Evolutionary conservation across 1,139 yeast genomes (phyloP).

Genomic region (Cylindricascospora bacillispora): DNA sequence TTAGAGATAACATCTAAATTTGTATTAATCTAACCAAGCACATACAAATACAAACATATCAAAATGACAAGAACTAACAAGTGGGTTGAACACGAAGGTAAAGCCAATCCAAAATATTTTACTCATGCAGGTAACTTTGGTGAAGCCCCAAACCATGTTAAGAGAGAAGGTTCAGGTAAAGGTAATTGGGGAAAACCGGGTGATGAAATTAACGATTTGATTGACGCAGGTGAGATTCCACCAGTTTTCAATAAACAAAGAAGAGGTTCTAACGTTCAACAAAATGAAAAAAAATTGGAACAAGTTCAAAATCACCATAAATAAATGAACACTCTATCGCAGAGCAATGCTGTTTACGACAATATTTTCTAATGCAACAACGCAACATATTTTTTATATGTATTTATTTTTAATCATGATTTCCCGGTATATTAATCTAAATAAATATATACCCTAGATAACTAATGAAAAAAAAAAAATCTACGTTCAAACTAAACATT

Average conservation of each 20-base stretch:
- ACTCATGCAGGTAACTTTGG: constrained; percentile 59
- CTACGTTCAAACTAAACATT: background rate
- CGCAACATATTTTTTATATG: constrained; percentile 3
- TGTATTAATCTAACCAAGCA: no score
- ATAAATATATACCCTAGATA: no score
- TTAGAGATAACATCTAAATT: no score
- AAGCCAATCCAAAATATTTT: constrained; percentile 56
- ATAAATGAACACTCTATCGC: no score
- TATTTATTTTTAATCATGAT: constrained; percentile 3
- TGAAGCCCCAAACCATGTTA: constrained; percentile 60
- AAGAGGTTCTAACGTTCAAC: constrained; percentile 34
- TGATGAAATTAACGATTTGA: constrained; percentile 45
- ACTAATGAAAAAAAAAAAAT: no score
- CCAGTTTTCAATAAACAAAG: constrained; percentile 31
- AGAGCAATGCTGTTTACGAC: no score
- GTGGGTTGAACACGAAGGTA: constrained; percentile 55
- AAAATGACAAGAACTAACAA: constrained; percentile 79
- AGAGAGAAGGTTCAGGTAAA: constrained; percentile 79
- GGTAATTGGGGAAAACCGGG: constrained; percentile 66
- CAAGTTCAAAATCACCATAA: constrained; percentile 17
- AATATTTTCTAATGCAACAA: no score
- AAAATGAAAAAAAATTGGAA: constrained; percentile 28
- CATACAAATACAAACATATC: no score
- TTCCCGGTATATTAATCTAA: no score
- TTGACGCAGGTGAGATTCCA: constrained; percentile 32